Base-by-base conservation (phyloP, 441 rosid species). In the Cnidoscolus chayamansa region DNA sequence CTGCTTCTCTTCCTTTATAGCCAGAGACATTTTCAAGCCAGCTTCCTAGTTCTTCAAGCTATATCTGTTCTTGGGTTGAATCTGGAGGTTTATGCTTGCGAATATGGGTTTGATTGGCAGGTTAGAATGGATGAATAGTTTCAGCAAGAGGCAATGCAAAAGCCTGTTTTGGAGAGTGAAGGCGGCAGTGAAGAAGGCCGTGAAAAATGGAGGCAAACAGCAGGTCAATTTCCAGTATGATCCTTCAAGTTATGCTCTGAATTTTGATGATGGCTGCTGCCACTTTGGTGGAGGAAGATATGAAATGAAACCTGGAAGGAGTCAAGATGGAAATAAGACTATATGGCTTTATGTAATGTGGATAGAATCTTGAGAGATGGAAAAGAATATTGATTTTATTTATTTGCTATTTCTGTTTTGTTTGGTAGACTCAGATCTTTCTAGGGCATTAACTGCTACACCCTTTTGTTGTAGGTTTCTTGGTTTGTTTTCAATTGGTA, bases 221-320 rank as follows among this genome's bases (percentile, higher is more conserved):
- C 86, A 80, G 73, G 77, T 80, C 25, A 80, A 79, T 81, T 94
- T 91, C 77, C 96, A 87, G 81, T 94, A 91, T 84, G 97, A 91
- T 84, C 98, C 98, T 53, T 89, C 87, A 68, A 94, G 98, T 75
- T 94, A 94, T 76, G 95, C 97, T 40, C 88, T 94, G 51, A 91
- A 93, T 75, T 91, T 93, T 72, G 98, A 93, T 70, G 96, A 93
- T 69, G 97, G 96, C 1, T 62, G 79, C 43, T 69, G 78, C 74
- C 65, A 57, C 59, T 37, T 71, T 32, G 81, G 65, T 58, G 74
- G 25, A 0, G 75, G 69, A 9, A 61, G 45, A 25, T 47, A 49
- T 47, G 59, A 63, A 40, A 31, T 67, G 54, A 76, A 63, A 62
- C 25, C 16, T 49, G 65, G 30, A 4, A 70, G 43, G 20, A 19